phyloP scores from a whole-genome alignment of 176 grass and related monocot genomes.

The Themeda triandra region DNA sequence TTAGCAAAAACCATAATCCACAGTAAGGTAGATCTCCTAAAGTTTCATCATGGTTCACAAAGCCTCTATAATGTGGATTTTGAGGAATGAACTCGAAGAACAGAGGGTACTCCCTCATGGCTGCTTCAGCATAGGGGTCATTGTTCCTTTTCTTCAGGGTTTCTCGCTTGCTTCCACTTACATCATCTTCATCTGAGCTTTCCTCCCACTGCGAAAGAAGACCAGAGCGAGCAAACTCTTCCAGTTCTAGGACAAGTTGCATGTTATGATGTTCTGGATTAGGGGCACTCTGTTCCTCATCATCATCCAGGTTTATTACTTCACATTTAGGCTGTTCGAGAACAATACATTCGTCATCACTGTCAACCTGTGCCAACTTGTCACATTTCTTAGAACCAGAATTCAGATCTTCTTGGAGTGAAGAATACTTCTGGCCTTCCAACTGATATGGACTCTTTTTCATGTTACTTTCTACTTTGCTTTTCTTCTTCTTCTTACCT shows the following conservation, averaged over 20 bases:
- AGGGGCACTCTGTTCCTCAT: background rate
- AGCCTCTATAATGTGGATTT: slow-evolving; percentile 59
- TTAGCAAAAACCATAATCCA: slow-evolving; percentile 51
- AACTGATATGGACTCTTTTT: background rate
- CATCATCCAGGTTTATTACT: slow-evolving; percentile 42
- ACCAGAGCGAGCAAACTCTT: slow-evolving; percentile 48
- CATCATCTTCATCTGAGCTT: slow-evolving; percentile 45
- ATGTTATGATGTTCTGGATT: slow-evolving; percentile 27
- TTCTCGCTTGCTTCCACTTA: slow-evolving; percentile 8
- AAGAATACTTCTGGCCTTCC: slow-evolving; percentile 2
- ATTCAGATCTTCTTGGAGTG: background rate
- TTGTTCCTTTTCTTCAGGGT: background rate
- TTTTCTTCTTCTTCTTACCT: slow-evolving; percentile 20
- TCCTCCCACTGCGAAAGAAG: slow-evolving; percentile 49
- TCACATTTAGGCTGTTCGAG: slow-evolving; percentile 19
- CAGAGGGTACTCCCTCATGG: slow-evolving; percentile 46
- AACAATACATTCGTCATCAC: slow-evolving; percentile 41
- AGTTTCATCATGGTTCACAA: slow-evolving; percentile 20
- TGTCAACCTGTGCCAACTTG: background rate
- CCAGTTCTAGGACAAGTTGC: slow-evolving; percentile 52
- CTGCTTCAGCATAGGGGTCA: slow-evolving; percentile 50
- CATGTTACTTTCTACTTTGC: background rate
- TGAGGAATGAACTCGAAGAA: slow-evolving; percentile 67
- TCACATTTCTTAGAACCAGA: background rate
- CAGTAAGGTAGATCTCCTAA: slow-evolving; percentile 40